phyloP scores from a whole-genome alignment of 352 stramenopile genomes.

The Blastocystis sp. region DNA sequence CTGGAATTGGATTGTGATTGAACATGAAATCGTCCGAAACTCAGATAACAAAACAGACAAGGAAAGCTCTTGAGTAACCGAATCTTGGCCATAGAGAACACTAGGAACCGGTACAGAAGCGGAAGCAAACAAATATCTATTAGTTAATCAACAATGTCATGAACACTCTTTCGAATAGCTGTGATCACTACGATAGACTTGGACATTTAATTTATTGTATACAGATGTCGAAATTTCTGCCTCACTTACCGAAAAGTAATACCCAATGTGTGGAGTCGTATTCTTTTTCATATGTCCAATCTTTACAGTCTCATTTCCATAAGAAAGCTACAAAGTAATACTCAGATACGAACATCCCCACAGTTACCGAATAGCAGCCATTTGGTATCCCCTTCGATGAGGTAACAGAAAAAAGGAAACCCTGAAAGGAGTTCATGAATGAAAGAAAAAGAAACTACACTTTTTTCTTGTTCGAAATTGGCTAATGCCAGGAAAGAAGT shows the following conservation, averaged over 20 bases:
- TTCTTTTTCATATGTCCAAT: constrained; percentile 37
- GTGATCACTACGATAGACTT: neutral
- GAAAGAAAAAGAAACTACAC: neutral
- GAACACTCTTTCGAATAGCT: neutral
- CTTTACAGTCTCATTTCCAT: neutral
- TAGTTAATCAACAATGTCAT: neutral
- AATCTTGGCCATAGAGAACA: neutral
- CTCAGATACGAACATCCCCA: neutral
- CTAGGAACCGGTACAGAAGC: neutral
- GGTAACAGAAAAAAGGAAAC: neutral
- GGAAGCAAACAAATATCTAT: neutral
- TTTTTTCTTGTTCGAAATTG: neutral
- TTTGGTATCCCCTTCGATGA: constrained; percentile 2
- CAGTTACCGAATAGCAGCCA: neutral
- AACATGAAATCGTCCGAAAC: neutral
- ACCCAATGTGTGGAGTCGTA: neutral
- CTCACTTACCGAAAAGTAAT: neutral
- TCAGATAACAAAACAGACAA: neutral
- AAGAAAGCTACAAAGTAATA: neutral
- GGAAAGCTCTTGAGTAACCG: neutral
- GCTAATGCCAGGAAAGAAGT: neutral
- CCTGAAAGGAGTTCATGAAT: neutral
- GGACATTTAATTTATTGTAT: neutral
- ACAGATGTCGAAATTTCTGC: neutral
- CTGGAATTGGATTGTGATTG: neutral